Evolutionary conservation across 169 alveolate species (phyloP), one percentile per base, ranked within the genome.

Genomic region (Cryptosporidium andersoni): DNA sequence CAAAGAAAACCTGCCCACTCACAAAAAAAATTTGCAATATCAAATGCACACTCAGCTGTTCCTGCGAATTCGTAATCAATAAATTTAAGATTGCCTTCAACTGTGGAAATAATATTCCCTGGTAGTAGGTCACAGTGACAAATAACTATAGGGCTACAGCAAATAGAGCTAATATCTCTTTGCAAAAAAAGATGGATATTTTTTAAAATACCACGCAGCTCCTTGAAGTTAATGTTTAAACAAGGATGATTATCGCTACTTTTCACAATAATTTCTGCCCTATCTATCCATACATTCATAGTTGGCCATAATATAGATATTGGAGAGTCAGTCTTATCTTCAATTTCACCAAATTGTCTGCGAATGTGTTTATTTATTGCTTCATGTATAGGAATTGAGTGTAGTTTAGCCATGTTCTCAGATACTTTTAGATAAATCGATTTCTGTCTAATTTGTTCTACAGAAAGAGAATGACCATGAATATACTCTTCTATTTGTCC

Each of bases 1-100:
- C 85, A 74, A 12, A 25, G 11, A 34, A 74, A 74, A 25, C 85
- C 85, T 47, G 85, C 85, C 85, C 85, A 74, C 37, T 74, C 85
- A 49, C 85, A 74, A 12, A 74, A 58, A 25, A 55, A 68, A 58
- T 74, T 74, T 25, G 74, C 85, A 9, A 74, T 40, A 58, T 74
- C 85, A 74, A 74, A 74, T 4, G 51, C 68, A 56, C 85, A 42
- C 60, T 74, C 85, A 48, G 51, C 51, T 12, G 85, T 74, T 12
- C 85, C 85, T 1, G 85, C 55, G 37, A 74, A 74, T 47, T 74
- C 85, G 7, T 74, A 74, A 58, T 74, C 85, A 40, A 74, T 74
- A 42, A 74, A 74, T 25, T 25, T 49, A 39, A 58, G 64, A 60
- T 74, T 43, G 37, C 48, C 48, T 8, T 37, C 40, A 7, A 3